These are phyloP conservation scores for Trichoderma atroviride DNA, from an alignment of 2,329 filamentous ascomycete species.

Conservation along the genomic window DNA sequence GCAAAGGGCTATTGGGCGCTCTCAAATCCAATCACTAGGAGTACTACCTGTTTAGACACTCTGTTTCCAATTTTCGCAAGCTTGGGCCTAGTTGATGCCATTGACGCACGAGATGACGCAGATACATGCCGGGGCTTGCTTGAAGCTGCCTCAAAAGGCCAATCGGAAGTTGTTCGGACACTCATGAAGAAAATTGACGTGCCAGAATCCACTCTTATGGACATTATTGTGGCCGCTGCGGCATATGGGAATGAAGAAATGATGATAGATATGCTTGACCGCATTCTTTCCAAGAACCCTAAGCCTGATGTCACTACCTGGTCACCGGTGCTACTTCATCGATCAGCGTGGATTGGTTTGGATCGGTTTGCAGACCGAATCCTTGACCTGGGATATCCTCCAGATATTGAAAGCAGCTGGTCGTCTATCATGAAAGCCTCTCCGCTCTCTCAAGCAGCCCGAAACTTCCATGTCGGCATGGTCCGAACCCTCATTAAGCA, in stretches of 20 bases:
- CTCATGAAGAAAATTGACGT: conserved; percentile 11
- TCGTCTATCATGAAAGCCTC: conserved; percentile 4
- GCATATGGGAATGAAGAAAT: conserved; percentile 18
- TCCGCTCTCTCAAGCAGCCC: conserved; percentile 25
- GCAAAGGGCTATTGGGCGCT: conserved; percentile 27
- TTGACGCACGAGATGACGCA: conserved; percentile 19
- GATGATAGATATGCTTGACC: conserved; percentile 26
- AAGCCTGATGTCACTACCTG: conserved; percentile 6
- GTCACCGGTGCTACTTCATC: conserved; percentile 20
- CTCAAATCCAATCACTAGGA: conserved; percentile 26
- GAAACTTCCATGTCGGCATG: conserved; percentile 20
- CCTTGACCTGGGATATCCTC: conserved; percentile 19
- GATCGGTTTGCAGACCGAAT: conserved; percentile 26
- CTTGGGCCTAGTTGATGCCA: conserved; percentile 2
- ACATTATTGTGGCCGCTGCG: conserved; percentile 21
- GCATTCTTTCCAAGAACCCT: not conserved
- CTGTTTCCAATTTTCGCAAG: conserved; percentile 26
- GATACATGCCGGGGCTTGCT: conserved; percentile 24
- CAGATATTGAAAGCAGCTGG: conserved; percentile 14
- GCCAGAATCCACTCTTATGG: conserved; percentile 11
- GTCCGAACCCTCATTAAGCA: conserved; percentile 24
- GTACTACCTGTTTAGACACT: conserved; percentile 5
- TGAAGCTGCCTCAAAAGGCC: conserved; percentile 26
- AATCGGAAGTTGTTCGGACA: conserved; percentile 4
- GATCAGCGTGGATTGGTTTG: conserved; percentile 25